These are phyloP conservation scores for Lasiodiplodia citricola DNA, from an alignment of 2,329 filamentous ascomycete species.

Conservation along the genomic window DNA sequence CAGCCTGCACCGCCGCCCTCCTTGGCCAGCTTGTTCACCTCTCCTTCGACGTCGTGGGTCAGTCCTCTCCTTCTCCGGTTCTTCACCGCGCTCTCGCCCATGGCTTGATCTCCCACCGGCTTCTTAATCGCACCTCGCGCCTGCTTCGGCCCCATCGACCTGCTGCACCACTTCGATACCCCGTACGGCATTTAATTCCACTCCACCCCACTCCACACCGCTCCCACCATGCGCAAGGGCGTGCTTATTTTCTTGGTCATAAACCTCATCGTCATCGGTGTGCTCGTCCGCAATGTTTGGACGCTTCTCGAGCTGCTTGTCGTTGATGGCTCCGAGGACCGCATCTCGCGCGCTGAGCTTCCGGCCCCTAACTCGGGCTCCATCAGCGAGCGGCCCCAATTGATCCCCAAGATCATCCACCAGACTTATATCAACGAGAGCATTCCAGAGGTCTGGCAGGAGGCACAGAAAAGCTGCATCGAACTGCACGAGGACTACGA, in stretches of 20 bases:
- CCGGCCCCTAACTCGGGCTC: conserved; percentile 67
- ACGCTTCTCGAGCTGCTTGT: conserved; percentile 73
- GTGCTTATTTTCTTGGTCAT: conserved; percentile 68
- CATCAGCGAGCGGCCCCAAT: conserved; percentile 61
- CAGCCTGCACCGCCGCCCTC: conserved; percentile 25
- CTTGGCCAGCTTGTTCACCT: conserved; percentile 22
- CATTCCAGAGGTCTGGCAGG: conserved; percentile 70
- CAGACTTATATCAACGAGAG: conserved; percentile 76
- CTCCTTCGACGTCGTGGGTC: conserved; percentile 14
- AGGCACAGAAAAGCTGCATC: conserved; percentile 69
- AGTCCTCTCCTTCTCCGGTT: conserved; percentile 3
- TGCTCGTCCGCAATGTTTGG: conserved; percentile 71
- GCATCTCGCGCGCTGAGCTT: conserved; percentile 69
- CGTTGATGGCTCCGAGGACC: conserved; percentile 69
- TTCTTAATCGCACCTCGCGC: conserved; percentile 17
- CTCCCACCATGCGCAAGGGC: conserved; percentile 62
- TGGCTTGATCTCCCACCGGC: conserved; percentile 14
- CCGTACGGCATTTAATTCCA: conserved; percentile 22
- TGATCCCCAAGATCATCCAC: conserved; percentile 79
- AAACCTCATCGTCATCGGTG: conserved; percentile 67
- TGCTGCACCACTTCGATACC: conserved; percentile 3
- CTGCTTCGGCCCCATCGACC: not conserved
- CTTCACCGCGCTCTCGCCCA: conserved; percentile 8
- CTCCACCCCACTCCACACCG: conserved; percentile 10
- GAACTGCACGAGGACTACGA: conserved; percentile 73